Percentiles rank a stretch among this genome's conserved stretches.
Evolutionary conservation across 768 basidiomycete genomes (phyloP).

Genomic region (Amanita molliuscula): DNA sequence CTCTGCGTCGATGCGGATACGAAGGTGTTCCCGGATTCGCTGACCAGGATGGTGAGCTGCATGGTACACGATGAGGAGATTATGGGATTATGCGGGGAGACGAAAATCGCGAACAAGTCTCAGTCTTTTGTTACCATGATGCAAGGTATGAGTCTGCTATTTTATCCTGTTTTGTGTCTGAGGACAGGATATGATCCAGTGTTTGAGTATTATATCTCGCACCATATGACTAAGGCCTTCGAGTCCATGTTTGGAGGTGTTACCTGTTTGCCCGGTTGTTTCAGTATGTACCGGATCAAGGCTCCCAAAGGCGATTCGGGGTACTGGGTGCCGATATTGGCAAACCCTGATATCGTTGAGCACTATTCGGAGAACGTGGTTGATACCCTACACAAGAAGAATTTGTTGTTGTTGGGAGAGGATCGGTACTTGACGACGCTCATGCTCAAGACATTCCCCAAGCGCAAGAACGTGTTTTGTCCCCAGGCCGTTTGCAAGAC

Average conservation of each 20-base stretch:
- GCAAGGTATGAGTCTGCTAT: conserved; percentile 59
- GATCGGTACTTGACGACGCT: conserved; percentile 98
- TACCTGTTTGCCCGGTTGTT: conserved; percentile 98
- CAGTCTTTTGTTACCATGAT: conserved; percentile 99
- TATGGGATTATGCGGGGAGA: conserved; percentile 99
- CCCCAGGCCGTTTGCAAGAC: conserved; percentile 99
- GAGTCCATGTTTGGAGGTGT: conserved; percentile 99
- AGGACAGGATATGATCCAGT: conserved; percentile 37
- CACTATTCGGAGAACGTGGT: conserved; percentile 99
- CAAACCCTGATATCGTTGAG: conserved; percentile 97
- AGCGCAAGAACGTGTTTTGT: conserved; percentile 98
- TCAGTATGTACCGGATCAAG: conserved; percentile 99
- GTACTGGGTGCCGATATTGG: conserved; percentile 97
- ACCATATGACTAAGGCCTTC: conserved; percentile 98
- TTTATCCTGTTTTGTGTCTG: not conserved
- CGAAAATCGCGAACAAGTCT: conserved; percentile 98
- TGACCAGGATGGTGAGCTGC: conserved; percentile 92
- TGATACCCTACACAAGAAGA: conserved; percentile 99
- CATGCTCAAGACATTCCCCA: conserved; percentile 98
- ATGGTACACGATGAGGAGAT: conserved; percentile 97
- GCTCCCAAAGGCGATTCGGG: conserved; percentile 93
- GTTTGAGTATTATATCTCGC: conserved; percentile 99
- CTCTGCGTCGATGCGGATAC: conserved; percentile 97
- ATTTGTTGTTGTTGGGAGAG: conserved; percentile 91
- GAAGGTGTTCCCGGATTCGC: conserved; percentile 97